Conservation (phyloP, 352 stramenopile species). For the Albugo candida region DNA sequence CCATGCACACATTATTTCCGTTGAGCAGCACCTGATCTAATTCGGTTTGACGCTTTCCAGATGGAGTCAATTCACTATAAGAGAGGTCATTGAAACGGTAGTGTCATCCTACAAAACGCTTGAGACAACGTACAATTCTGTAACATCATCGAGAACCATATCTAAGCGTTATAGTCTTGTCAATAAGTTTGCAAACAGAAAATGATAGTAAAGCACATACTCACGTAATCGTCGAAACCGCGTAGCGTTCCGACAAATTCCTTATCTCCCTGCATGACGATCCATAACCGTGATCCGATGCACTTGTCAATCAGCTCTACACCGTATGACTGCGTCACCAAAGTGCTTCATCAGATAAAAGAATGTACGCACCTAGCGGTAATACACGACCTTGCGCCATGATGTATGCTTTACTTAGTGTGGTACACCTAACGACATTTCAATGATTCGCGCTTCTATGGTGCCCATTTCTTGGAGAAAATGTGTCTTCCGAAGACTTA, state of each 20-base stretch:
- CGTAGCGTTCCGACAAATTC: conserved; percentile 88
- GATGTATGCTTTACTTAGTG: conserved; percentile 4
- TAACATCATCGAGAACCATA: conserved; percentile 90
- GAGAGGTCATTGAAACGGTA: not conserved
- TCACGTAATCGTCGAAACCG: conserved; percentile 95
- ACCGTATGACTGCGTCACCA: not conserved
- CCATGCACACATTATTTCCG: conserved; percentile 93
- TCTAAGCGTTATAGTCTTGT: conserved; percentile 15
- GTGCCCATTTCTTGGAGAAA: too few relatives aligned
- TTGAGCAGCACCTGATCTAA: conserved; percentile 96
- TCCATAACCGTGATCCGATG: conserved; percentile 96
- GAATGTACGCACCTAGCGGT: conserved; percentile 37
- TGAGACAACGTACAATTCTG: conserved; percentile 63
- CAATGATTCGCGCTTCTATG: too few relatives aligned
- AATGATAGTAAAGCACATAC: conserved; percentile 29
- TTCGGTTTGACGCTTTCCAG: conserved; percentile 74
- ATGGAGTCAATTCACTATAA: conserved; percentile 62
- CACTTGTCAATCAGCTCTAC: conserved; percentile 98
- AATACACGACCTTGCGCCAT: conserved; percentile 63
- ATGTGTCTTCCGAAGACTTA: too few relatives aligned
- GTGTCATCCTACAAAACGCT: not conserved
- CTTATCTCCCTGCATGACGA: conserved; percentile 98
- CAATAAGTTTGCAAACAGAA: not conserved
- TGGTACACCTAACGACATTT: too few relatives aligned
- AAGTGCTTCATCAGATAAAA: not conserved